Evolutionary conservation across 2,329 filamentous ascomycete species (phyloP), one percentile per base, ranked within the genome.

Genomic region (Colletotrichum tamarilloi): DNA sequence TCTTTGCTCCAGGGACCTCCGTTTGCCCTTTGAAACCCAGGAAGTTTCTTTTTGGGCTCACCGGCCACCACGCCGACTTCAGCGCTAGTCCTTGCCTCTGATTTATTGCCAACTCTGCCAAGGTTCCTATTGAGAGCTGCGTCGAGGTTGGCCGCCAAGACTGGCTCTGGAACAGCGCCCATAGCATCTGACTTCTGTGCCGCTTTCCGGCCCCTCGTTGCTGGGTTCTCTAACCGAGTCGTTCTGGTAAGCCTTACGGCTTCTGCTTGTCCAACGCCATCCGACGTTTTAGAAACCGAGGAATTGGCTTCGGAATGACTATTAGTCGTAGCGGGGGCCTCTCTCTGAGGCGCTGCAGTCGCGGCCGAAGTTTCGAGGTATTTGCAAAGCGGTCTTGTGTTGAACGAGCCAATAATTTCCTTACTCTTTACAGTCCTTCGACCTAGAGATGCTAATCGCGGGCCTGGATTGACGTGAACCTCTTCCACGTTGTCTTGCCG

Each of bases 1-100:
- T 94, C 92, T 28, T 86, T 87, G 76, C 91, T 93, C 92, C 92
- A 94, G 0, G 92, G 89, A 3, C 92, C 92, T 19, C 88, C 84
- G 76, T 88, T 89, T 3, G 85, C 86, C 77, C 84, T 87, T 2
- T 81, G 81, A 69, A 89, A 88, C 1, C 84, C 84, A 11, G 85
- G 83, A 71, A 86, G 78, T n/a, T 73, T 75, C 74, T 75, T 28
- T 35, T 16, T 16, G 14, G 46, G 5, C 30, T 71, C 35, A 11
- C 32, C 22, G 5, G 26, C 22, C 9, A 24, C 30, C 2, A n/a
- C 35, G 4, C 6, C 24, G 5, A 14, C 30, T 16, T 24, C 28
- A 6, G 49, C 14, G 14, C 22, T 7, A 28, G 26, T 4, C 7
- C 28, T 63, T 30, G 30, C 19, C 12, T 46, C 55, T 32, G 11